Base-by-base conservation (phyloP, 768 basidiomycete species). In the Serpula lacrymans region DNA sequence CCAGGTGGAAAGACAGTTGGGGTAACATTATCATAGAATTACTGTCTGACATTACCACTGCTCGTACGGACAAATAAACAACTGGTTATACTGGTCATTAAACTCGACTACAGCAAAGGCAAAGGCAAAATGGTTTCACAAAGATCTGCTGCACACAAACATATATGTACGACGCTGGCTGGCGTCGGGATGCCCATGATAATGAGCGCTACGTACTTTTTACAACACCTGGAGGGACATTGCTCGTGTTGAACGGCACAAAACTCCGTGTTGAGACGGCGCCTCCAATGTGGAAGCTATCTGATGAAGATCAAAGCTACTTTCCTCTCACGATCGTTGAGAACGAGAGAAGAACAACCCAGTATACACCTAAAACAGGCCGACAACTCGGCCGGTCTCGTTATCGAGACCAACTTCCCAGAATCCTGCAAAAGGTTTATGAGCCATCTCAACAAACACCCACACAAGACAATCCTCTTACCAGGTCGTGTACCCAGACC, bases 401-500 rank as follows among this genome's bases (percentile, higher is more conserved):
- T 77, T 71, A 59, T 90, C 85, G 12, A 92, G 73, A 22, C 79
- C 85, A 48, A 91, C 88, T 63, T 92, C 89, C 88, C 88, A 92
- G 73, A 92, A 92, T 14, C 88, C 84, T 82, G 45, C n/a, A 50
- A 46, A 34, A 20, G 4, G 31, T 6, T 42, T 34, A 38, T 46
- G 29, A 39, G 45, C 30, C 20, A 6, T n/a, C n/a, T n/a, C n/a
- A n/a, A n/a, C n/a, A n/a, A n/a, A n/a, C n/a, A n/a, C n/a, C n/a
- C n/a, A n/a, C n/a, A n/a, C n/a, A n/a, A n/a, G n/a, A n/a, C n/a
- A n/a, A n/a, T n/a, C n/a, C 24, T 45, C 67, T 50, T 43, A 81
- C 87, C 89, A 60, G 92, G 92, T 45, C 92, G 82, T 44, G 91
- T 96, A 18, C 84, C 89, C 29, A 96, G 77, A 51, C 93, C 95